Evolutionary conservation across 2,329 filamentous ascomycete species (phyloP).

Genomic region (Scleromitrula shiraiana): DNA sequence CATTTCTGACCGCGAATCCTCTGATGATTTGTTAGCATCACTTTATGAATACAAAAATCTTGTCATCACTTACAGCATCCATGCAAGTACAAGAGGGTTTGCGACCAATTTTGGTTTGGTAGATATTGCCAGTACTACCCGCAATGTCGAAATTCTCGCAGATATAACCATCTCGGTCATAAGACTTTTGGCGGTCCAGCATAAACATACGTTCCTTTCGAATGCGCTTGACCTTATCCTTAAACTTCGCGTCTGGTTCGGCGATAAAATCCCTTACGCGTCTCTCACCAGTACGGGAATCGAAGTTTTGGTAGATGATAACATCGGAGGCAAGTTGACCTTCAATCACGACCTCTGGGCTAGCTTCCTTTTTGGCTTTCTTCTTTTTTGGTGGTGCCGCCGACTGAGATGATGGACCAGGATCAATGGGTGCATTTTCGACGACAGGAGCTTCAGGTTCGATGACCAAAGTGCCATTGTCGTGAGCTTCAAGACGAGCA

Average conservation of each 20-base stretch:
- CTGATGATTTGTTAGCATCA: conserved; percentile 5
- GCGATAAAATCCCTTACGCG: conserved; percentile 14
- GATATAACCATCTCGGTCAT: conserved; percentile 8
- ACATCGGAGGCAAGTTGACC: conserved; percentile 12
- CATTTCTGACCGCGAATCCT: conserved; percentile 16
- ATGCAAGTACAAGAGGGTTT: conserved; percentile 15
- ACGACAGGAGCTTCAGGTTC: not conserved
- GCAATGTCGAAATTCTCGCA: conserved; percentile 16
- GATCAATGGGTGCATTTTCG: not conserved
- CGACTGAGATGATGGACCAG: not conserved
- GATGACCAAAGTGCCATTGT: conserved; percentile 11
- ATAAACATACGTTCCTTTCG: conserved; percentile 20
- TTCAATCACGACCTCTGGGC: conserved; percentile 10
- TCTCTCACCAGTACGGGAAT: conserved; percentile 9
- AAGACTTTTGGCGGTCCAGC: conserved; percentile 12
- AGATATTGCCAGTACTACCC: conserved; percentile 19
- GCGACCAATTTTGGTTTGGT: conserved; percentile 12
- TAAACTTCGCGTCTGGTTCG: conserved; percentile 14
- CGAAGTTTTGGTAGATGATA: not conserved
- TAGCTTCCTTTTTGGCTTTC: conserved; percentile 5
- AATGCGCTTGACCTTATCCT: conserved; percentile 15
- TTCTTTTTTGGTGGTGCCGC: conserved; percentile 7
- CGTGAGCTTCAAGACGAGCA: conserved; percentile 46
- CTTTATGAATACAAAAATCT: not conserved
- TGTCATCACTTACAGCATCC: conserved; percentile 15